phyloP scores from a whole-genome alignment of 129 eudicot species.

The Solidago caesia region DNA sequence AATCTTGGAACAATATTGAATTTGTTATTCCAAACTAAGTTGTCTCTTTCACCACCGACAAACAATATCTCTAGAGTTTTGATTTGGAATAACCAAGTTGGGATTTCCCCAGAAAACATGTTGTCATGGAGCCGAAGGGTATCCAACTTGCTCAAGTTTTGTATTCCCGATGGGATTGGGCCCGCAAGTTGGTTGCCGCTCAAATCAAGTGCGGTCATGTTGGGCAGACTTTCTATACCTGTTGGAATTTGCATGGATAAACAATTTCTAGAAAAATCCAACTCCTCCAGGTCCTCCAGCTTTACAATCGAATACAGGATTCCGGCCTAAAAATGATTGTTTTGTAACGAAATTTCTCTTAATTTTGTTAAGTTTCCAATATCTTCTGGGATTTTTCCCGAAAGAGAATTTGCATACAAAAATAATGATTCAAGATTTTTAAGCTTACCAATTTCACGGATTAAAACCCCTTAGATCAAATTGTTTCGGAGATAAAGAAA shows the following conservation, averaged over 20 bases:
- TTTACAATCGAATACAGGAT: conserved; percentile 33
- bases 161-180: conserved; percentile 34
- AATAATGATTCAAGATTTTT: background rate
- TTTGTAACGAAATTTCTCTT: conserved; percentile 22
- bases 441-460: background rate
- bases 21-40: conserved; percentile 40
- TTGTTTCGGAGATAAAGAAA: background rate
- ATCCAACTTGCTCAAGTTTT: conserved; percentile 27
- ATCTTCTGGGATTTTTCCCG: background rate
- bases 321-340: conserved; percentile 36
- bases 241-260: conserved; percentile 36
- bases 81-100: conserved; percentile 40
- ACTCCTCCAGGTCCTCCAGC: conserved; percentile 19
- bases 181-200: conserved; percentile 43
- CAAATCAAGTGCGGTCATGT: conserved; percentile 38
- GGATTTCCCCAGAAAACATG: conserved; percentile 38
- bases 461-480: background rate
- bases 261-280: conserved; percentile 36
- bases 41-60: conserved; percentile 31
- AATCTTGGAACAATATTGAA: conserved; percentile 39
- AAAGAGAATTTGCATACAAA: background rate
- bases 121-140: conserved; percentile 36
- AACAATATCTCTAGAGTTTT: conserved; percentile 21
- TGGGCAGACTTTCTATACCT: conserved; percentile 36
- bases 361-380: background rate